These are phyloP conservation scores for Dacryopinax spathularia DNA, from an alignment of 768 basidiomycete species.

Conservation along the genomic window DNA sequence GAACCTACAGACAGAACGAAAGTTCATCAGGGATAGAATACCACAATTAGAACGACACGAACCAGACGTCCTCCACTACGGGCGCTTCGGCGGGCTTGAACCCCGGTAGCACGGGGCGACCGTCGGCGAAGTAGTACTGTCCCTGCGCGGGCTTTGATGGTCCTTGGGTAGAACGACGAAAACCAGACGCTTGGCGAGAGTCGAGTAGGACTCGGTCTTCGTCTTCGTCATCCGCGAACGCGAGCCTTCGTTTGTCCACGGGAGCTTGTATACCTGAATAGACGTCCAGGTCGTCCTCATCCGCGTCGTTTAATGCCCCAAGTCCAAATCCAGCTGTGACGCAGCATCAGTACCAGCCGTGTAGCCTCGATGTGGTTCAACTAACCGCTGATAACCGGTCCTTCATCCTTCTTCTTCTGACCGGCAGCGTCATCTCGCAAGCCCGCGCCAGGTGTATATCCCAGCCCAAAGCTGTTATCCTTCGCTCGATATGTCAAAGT, in stretches of 20 bases:
- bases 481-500: conserved; percentile 50
- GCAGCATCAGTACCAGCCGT: not conserved
- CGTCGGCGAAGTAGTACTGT: conserved; percentile 47
- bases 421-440: conserved; percentile 6
- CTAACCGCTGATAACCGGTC: conserved; percentile 14
- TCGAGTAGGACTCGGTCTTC: conserved; percentile 34
- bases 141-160: not conserved
- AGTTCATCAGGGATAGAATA: conserved; percentile 11
- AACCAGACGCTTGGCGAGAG: not conserved
- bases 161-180: not conserved
- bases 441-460: conserved; percentile 53
- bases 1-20: conserved; percentile 41
- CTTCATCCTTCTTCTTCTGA: conserved; percentile 1
- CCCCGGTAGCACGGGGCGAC: conserved; percentile 53
- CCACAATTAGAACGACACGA: conserved; percentile 17
- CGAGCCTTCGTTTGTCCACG: conserved; percentile 34
- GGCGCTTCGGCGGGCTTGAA: conserved; percentile 59
- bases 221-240: conserved; percentile 49
- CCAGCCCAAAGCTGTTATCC: conserved; percentile 68
- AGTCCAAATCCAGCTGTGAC: conserved; percentile 67
- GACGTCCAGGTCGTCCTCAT: conserved; percentile 80
- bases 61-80: conserved; percentile 59
- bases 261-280: conserved; percentile 39
- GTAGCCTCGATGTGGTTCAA: not conserved
- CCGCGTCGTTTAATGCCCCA: conserved; percentile 82